Percentiles rank a stretch among this genome's conserved stretches.
These are phyloP conservation scores for Zymoseptoria crescenta DNA, from an alignment of 2,329 filamentous ascomycete species.

Conservation along the genomic window DNA sequence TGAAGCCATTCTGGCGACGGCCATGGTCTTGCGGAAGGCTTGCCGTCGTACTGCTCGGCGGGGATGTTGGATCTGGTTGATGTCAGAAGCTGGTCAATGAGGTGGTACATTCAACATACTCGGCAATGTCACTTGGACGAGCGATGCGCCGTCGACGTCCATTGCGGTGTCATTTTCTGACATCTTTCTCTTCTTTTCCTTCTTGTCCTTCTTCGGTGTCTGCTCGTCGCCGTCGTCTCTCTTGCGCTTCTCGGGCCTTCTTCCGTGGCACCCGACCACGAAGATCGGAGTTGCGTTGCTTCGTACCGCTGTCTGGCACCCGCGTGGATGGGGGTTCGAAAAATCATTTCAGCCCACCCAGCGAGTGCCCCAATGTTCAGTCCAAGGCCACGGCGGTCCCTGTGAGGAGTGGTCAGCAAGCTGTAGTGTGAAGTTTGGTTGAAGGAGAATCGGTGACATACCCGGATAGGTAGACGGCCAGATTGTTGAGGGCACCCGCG, in stretches of 20 bases:
- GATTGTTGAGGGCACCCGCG: slow-evolving; percentile 59
- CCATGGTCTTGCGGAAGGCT: slow-evolving; percentile 70
- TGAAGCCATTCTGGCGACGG: slow-evolving; percentile 53
- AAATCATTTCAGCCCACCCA: slow-evolving; percentile 52
- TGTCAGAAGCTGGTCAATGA: slow-evolving; percentile 4
- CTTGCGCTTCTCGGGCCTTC: slow-evolving; percentile 44
- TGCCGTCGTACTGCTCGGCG: slow-evolving; percentile 68
- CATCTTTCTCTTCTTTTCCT: slow-evolving; percentile 46
- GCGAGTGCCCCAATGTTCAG: slow-evolving; percentile 73
- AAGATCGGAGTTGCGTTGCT: too few species aligned
- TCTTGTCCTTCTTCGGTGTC: slow-evolving; percentile 45
- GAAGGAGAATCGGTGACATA: slow-evolving; percentile 31
- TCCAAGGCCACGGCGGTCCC: slow-evolving; percentile 67
- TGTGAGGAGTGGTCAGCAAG: slow-evolving; percentile 28
- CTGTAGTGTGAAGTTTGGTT: slow-evolving; percentile 20
- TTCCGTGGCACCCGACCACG: too few species aligned
- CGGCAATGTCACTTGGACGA: slow-evolving; percentile 58
- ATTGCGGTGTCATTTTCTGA: slow-evolving; percentile 40
- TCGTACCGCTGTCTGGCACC: too few species aligned
- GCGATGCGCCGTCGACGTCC: slow-evolving; percentile 23
- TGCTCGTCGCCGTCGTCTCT: background rate
- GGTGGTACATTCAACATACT: slow-evolving; percentile 38
- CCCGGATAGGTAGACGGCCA: slow-evolving; percentile 62
- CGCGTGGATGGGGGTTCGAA: slow-evolving; percentile 63
- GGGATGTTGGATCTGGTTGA: slow-evolving; percentile 63